Conservation (phyloP, 768 basidiomycete species). For the Boletus vermiculosoides region DNA sequence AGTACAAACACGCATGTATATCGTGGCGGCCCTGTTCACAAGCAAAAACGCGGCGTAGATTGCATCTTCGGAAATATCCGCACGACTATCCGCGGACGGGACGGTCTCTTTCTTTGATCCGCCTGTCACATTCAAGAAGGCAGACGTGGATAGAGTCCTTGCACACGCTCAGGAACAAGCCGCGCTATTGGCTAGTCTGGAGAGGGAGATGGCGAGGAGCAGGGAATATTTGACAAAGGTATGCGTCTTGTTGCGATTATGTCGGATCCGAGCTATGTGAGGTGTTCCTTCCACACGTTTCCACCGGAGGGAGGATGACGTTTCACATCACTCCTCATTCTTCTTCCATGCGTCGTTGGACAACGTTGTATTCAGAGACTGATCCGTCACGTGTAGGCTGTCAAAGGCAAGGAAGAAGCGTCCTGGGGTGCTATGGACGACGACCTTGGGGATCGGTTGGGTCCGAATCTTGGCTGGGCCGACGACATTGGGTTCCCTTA, state of each 20-base stretch:
- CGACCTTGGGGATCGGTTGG: constrained; percentile 25
- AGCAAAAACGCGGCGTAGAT: constrained; percentile 46
- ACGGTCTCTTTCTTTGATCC: constrained; percentile 76
- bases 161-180: constrained; percentile 51
- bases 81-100: constrained; percentile 61
- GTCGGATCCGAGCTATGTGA: not conserved
- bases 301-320: not conserved
- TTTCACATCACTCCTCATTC: not conserved
- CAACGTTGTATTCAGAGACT: not conserved
- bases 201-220: constrained; percentile 48
- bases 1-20: not conserved
- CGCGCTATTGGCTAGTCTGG: constrained; percentile 20
- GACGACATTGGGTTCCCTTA: constrained; percentile 28
- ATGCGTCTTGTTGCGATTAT: constrained; percentile 1
- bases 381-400: constrained; percentile 18
- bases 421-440: constrained; percentile 30
- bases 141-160: constrained; percentile 60
- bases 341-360: not conserved
- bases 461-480: constrained; percentile 22
- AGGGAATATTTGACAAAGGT: constrained; percentile 78
- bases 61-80: constrained; percentile 66
- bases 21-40: not conserved
- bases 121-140: constrained; percentile 54
- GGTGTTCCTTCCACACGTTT: not conserved
- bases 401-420: constrained; percentile 31